A percentile compares a stretch with the other conserved stretches of the same genome.
phyloP scores from a whole-genome alignment of 2,329 filamentous ascomycete species.

The Talaromyces sp. region DNA sequence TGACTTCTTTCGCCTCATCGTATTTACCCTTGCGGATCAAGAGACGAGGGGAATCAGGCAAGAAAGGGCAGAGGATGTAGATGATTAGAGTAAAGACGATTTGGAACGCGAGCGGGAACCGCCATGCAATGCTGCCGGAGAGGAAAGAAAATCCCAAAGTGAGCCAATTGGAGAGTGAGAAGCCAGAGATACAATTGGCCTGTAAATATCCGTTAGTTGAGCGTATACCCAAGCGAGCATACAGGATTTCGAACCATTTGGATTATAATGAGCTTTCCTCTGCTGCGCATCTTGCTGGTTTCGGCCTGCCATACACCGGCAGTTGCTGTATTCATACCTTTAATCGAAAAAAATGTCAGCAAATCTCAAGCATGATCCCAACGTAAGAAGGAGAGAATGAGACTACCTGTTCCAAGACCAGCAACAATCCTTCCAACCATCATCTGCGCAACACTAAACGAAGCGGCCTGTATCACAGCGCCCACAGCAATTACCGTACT shows the following conservation, averaged over 20 bases:
- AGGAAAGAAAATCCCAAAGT: conserved; percentile 41
- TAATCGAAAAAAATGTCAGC: not conserved
- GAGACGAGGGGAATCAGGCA: conserved; percentile 47
- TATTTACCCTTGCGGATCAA: conserved; percentile 39
- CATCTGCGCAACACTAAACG: conserved; percentile 44
- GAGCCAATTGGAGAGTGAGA: conserved; percentile 48
- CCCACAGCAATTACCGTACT: conserved; percentile 35
- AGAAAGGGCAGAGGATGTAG: conserved; percentile 34
- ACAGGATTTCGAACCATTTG: conserved; percentile 24
- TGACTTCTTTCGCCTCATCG: conserved; percentile 38
- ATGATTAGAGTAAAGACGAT: conserved; percentile 42
- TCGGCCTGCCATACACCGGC: conserved; percentile 47
- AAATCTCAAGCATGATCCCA: not conserved
- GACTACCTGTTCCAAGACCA: conserved; percentile 44
- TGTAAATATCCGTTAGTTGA: conserved; percentile 38
- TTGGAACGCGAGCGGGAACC: conserved; percentile 44
- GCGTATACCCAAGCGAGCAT: not conserved
- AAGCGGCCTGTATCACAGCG: conserved; percentile 45
- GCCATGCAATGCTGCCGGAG: conserved; percentile 36
- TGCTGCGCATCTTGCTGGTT: conserved; percentile 36
- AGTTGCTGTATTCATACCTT: conserved; percentile 42
- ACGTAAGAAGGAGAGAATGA: conserved; percentile 17
- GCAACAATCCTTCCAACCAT: conserved; percentile 48
- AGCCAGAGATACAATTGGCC: conserved; percentile 48
- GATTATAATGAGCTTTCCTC: conserved; percentile 26